Conservation (phyloP, 2,329 filamentous ascomycete genomes). For the Laburnicola sp. region DNA sequence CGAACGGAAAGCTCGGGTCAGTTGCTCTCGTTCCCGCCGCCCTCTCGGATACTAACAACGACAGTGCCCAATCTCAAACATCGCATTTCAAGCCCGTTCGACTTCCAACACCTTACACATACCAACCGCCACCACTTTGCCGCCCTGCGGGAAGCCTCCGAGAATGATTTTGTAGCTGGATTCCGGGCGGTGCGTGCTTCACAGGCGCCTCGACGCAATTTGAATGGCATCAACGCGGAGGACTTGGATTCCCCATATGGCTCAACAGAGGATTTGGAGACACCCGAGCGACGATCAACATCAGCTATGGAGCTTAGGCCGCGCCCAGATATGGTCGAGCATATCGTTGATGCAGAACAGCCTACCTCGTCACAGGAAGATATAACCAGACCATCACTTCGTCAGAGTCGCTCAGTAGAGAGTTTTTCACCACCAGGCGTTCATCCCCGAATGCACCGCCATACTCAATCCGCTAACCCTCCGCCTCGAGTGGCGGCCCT, state of each 20-base stretch:
- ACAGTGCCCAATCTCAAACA: slow-evolving; percentile 33
- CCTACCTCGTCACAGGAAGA: slow-evolving; percentile 15
- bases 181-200: slow-evolving; percentile 59
- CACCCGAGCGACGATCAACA: slow-evolving; percentile 19
- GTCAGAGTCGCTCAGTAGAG: slow-evolving; percentile 48
- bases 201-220: slow-evolving; percentile 53
- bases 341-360: slow-evolving; percentile 10
- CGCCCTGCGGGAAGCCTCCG: slow-evolving; percentile 54
- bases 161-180: slow-evolving; percentile 56
- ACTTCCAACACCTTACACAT: slow-evolving; percentile 67
- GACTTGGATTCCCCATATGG: slow-evolving; percentile 45
- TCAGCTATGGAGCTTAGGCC: slow-evolving; percentile 24
- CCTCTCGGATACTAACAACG: slow-evolving; percentile 12
- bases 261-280: slow-evolving; percentile 29
- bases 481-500: slow-evolving; percentile 47
- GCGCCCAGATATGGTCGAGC: slow-evolving; percentile 17
- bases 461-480: slow-evolving; percentile 46
- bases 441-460: slow-evolving; percentile 44
- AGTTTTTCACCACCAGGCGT: slow-evolving; percentile 60
- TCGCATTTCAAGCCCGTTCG: slow-evolving; percentile 63
- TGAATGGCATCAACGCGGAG: slow-evolving; percentile 58
- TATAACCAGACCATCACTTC: slow-evolving; percentile 24
- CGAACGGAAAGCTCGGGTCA: slow-evolving; percentile 31
- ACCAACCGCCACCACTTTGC: slow-evolving; percentile 60
- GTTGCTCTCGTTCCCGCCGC: slow-evolving; percentile 12